These are phyloP conservation scores for Myriosclerotinia scirpicola DNA, from an alignment of 2,329 filamentous ascomycete genomes.

Conservation along the genomic window DNA sequence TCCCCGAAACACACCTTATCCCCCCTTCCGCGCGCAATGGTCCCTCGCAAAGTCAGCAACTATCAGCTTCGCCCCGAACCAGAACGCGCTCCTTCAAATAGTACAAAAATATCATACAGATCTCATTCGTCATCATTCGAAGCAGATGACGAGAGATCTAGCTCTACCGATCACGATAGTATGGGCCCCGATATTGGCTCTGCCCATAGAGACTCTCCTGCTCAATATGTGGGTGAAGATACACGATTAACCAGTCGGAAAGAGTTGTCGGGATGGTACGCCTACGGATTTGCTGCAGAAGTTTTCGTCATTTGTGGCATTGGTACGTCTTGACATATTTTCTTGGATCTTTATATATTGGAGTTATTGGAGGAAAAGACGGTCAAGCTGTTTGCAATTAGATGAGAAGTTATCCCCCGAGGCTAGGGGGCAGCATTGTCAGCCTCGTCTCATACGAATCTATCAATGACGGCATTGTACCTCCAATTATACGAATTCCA, in stretches of 20 bases:
- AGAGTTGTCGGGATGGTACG: constrained; percentile 93
- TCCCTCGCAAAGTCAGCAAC: constrained; percentile 31
- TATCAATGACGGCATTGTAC: constrained; percentile 20
- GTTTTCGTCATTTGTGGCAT: constrained; percentile 92
- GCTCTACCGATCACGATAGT: constrained; percentile 37
- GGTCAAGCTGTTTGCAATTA: constrained; percentile 8
- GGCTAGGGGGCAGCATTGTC: background rate
- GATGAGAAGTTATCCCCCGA: constrained; percentile 1
- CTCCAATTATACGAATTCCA: constrained; percentile 16
- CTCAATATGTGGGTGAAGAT: constrained; percentile 77
- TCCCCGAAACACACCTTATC: constrained; percentile 15
- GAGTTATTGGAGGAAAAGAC: background rate
- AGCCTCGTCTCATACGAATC: background rate
- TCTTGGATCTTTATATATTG: background rate
- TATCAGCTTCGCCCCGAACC: constrained; percentile 30
- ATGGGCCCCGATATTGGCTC: constrained; percentile 42
- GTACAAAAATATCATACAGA: constrained; percentile 54
- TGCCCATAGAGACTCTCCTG: constrained; percentile 38
- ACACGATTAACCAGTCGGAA: constrained; percentile 81
- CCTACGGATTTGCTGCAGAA: constrained; percentile 93
- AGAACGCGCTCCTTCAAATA: constrained; percentile 36
- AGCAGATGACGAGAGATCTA: constrained; percentile 67
- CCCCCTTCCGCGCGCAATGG: constrained; percentile 28
- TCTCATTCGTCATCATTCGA: constrained; percentile 64
- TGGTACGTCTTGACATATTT: constrained; percentile 53